Percentiles rank a stretch among this genome's conserved stretches.
Conservation (phyloP, 1,284 basidiomycete species). For the Boletus calvinii region DNA sequence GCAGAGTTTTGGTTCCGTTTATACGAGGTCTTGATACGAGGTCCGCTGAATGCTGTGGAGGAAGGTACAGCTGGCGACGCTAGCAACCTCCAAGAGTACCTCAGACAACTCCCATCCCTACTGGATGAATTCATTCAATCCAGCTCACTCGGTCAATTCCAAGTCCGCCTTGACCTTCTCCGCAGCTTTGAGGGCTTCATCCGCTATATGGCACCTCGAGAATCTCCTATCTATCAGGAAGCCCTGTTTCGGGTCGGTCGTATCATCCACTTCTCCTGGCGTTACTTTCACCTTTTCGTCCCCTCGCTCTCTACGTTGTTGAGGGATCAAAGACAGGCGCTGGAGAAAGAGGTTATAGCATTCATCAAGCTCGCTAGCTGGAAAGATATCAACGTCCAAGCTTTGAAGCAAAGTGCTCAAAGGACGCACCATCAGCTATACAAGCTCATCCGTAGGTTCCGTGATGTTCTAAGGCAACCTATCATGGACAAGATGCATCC, state of each 20-base stretch:
- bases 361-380: slow-evolving; percentile 96
- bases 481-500: slow-evolving; percentile 45
- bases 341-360: slow-evolving; percentile 83
- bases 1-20: slow-evolving; percentile 92
- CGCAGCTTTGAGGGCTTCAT: slow-evolving; percentile 64
- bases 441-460: slow-evolving; percentile 89
- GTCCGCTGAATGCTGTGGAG: slow-evolving; percentile 52
- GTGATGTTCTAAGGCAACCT: slow-evolving; percentile 83
- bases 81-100: slow-evolving; percentile 49
- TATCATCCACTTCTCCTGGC: slow-evolving; percentile 68
- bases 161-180: slow-evolving; percentile 69
- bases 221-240: slow-evolving; percentile 26
- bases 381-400: slow-evolving; percentile 97
- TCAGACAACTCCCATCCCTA: slow-evolving; percentile 73
- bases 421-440: slow-evolving; percentile 91
- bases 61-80: slow-evolving; percentile 36
- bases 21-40: slow-evolving; percentile 78
- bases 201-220: slow-evolving; percentile 15
- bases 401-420: slow-evolving; percentile 89
- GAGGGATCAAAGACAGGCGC: slow-evolving; percentile 53
- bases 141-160: slow-evolving; percentile 85
- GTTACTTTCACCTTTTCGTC: slow-evolving; percentile 69
- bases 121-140: slow-evolving; percentile 79
- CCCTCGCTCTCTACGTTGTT: slow-evolving; percentile 52
- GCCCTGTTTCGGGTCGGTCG: slow-evolving; percentile 50